Percentiles rank a stretch among this genome's conserved stretches.
Evolutionary conservation across 2,329 filamentous ascomycete genomes (phyloP).

Genomic region (Colletotrichum liaoningense): DNA sequence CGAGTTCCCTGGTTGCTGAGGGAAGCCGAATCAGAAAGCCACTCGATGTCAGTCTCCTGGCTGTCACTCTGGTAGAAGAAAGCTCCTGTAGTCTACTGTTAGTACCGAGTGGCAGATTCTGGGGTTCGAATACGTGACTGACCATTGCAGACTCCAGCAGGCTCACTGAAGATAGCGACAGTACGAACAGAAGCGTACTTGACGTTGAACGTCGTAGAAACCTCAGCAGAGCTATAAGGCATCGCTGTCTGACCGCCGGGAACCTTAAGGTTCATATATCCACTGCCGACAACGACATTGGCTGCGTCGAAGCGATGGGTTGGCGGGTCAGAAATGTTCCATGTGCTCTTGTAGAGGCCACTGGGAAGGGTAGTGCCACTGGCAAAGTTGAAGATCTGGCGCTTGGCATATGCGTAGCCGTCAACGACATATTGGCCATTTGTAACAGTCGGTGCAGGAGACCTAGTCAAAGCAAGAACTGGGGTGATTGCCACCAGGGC

Average conservation of each 20-base stretch:
- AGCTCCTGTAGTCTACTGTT: conserved; percentile 38
- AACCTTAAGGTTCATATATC: conserved; percentile 44
- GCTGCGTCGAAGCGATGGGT: conserved; percentile 28
- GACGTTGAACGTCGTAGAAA: conserved; percentile 43
- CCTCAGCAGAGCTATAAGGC: conserved; percentile 41
- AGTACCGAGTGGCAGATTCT: background rate
- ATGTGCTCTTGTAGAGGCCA: conserved; percentile 41
- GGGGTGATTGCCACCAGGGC: background rate
- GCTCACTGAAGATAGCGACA: conserved; percentile 43
- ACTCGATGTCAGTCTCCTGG: conserved; percentile 47
- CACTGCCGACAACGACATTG: conserved; percentile 40
- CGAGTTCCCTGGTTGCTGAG: conserved; percentile 41
- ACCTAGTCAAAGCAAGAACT: conserved; percentile 4
- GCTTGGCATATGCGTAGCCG: conserved; percentile 39
- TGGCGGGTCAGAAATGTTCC: conserved; percentile 19
- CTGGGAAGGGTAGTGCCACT: conserved; percentile 38
- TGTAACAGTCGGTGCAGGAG: conserved; percentile 2
- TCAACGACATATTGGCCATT: conserved; percentile 41
- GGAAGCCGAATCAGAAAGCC: conserved; percentile 44
- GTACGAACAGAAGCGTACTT: conserved; percentile 45
- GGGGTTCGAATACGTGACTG: background rate
- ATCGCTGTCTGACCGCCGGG: conserved; percentile 40
- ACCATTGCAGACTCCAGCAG: conserved; percentile 46
- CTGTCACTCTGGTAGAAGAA: conserved; percentile 43
- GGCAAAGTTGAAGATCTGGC: conserved; percentile 38